Base-by-base conservation (phyloP, 768 basidiomycete genomes). In the Lactarius indigo region DNA sequence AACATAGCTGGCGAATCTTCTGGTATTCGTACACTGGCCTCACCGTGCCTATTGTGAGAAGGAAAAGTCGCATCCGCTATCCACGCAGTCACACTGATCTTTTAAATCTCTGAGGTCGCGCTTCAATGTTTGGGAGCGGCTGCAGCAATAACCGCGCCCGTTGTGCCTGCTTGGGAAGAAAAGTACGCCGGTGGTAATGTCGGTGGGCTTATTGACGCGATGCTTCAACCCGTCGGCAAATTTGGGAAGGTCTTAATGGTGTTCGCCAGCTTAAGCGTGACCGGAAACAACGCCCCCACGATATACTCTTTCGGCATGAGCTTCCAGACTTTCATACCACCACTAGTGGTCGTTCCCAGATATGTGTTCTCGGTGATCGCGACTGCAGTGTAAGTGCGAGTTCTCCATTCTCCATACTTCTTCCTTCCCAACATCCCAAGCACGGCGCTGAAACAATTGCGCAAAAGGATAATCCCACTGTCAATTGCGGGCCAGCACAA, bases 281-380 rank as follows among this genome's bases (percentile, higher is more conserved):
- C 87, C 2, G 90, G 85, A 3, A 95, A 94, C 77, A 88, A 92
- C 55, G 90, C 91, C 1, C 85, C 88, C 2, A 89, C 91, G 7
- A 87, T 94, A 68, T 97, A 97, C 75, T 91, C 89, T 54, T 84
- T 89, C 64, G 85, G 87, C 69, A 81, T 94, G 65, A 88, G 85
- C 73, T 79, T 91, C 69, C 92, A 94, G 73, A 81, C 89, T 1
- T 81, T 88, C 71, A 74, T 89, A 5, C 90, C 91, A 0, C 79
- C 78, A 50, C 79, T 87, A 39, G 78, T 81, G 13, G 76, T 73
- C 65, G 80, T 91, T 8, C 91, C 90, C 1, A 81, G 90, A 72
- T 92, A 88, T 74, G 76, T 91, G 13, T 87, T 93, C 73, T 83
- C 85, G 6, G 70, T 91, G 15, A 69, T 91, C 57, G 86, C 86